Evolutionary conservation across 2,329 filamentous ascomycete species (phyloP), one percentile per base, ranked within the genome.

Genomic region (Xylariaceae sp.): DNA sequence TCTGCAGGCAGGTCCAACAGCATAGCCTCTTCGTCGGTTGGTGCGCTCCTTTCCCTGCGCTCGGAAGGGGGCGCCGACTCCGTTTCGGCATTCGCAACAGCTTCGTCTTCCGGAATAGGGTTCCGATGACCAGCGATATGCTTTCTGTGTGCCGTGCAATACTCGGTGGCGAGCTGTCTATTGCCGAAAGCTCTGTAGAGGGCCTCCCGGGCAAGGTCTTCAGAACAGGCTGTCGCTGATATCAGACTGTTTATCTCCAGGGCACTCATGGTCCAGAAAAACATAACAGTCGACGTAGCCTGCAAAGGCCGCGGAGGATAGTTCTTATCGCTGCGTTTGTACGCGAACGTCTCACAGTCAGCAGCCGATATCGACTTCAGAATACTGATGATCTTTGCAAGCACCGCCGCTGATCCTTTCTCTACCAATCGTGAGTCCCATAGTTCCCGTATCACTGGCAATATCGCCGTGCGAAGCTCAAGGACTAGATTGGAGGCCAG

Each of bases 341-440:
- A 72, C 13, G 76, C 83, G 38, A 69, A 70, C 7, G 67, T 59
- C 55, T 98, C 92, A 36, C 75, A 70, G 35, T 94, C 87, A n/a
- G 76, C 83, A 37, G 78, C 72, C 9, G 88, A 72, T 12, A 93
- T 80, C 5, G 76, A 76, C 47, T 84, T 85, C 37, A 98, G 66
- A 29, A 94, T 90, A 19, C 88, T 83, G 39, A 96, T 77, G 11
- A 94, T 67, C 34, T 78, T 81, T 46, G 85, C 83, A 13, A 92
- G 76, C 26, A 89, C 83, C 15, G 78, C 72, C 16, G 79, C 80
- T 3, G 83, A 79, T 1, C 87, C 76, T 49, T 86, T 89, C 47
- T 94, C 87, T 13, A 92, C 76, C 30, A 94, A 75, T 17, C 77
- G 68, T 1, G 88, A 93, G 45, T 86, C 79, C 93, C 92, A 98